Percentiles rank a stretch among this genome's conserved stretches.
phyloP scores from a whole-genome alignment of 768 basidiomycete genomes.

The Terana coerulea region DNA sequence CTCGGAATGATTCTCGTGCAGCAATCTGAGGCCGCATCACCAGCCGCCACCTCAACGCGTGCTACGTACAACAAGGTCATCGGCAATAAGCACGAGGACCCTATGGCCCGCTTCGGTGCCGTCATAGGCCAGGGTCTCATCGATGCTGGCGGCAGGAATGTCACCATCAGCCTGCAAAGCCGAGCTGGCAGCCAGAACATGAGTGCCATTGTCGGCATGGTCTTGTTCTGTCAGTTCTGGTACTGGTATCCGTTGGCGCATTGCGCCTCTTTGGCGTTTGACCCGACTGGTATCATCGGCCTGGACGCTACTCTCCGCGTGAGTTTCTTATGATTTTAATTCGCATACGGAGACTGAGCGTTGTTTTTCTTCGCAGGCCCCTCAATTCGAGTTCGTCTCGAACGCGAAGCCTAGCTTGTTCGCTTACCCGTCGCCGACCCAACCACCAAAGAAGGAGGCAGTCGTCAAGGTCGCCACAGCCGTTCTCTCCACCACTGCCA shows the following conservation, averaged over 20 bases:
- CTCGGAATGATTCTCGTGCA: conserved; percentile 97
- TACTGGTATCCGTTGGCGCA: conserved; percentile 99
- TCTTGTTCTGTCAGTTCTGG: conserved; percentile 98
- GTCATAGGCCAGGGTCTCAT: conserved; percentile 95
- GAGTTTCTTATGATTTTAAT: conserved; percentile 16
- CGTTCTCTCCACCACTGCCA: conserved; percentile 95
- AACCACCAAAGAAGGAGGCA: conserved; percentile 90
- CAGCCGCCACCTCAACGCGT: conserved; percentile 76
- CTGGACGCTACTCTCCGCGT: conserved; percentile 85
- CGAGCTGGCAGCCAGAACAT: conserved; percentile 92
- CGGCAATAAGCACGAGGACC: conserved; percentile 96
- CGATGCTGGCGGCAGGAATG: conserved; percentile 96
- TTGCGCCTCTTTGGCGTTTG: conserved; percentile 87
- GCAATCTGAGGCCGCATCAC: conserved; percentile 87
- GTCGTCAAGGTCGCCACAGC: conserved; percentile 91
- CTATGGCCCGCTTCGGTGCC: conserved; percentile 97
- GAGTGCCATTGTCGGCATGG: conserved; percentile 96
- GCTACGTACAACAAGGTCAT: conserved; percentile 88
- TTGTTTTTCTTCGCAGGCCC: conserved; percentile 51
- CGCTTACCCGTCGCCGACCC: conserved; percentile 83
- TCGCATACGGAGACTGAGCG: background rate
- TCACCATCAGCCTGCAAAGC: conserved; percentile 90
- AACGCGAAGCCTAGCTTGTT: conserved; percentile 90
- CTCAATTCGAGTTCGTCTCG: conserved; percentile 87
- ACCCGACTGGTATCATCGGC: conserved; percentile 94